A percentile compares a stretch with the other conserved stretches of the same genome.
These are phyloP conservation scores for Colletotrichum camelliae DNA, from an alignment of 2,329 filamentous ascomycete species.

Conservation along the genomic window DNA sequence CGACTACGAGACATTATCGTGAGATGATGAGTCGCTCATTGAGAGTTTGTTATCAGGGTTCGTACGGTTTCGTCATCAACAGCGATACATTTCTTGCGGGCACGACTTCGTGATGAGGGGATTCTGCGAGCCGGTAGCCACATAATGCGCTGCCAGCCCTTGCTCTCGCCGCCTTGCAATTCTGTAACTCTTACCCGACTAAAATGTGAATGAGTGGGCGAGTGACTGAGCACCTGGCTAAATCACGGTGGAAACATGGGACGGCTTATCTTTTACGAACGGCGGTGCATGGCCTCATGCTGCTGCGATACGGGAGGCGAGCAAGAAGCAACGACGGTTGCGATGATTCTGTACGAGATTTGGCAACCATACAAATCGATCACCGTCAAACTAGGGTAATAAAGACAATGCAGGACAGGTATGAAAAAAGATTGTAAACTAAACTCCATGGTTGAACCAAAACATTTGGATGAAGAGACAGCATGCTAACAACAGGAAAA, in stretches of 20 bases:
- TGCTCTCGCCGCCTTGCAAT: background rate
- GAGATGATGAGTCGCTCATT: background rate
- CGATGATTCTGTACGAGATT: background rate
- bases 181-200: background rate
- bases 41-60: background rate
- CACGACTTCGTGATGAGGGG: background rate
- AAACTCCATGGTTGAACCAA: too few relatives aligned
- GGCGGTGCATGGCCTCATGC: background rate
- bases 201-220: background rate
- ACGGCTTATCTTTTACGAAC: background rate
- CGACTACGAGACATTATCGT: background rate
- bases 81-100: slow-evolving; percentile 7
- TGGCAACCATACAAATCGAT: background rate
- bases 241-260: background rate
- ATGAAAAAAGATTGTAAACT: too few relatives aligned
- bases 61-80: slow-evolving; percentile 13
- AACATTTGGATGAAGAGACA: too few relatives aligned
- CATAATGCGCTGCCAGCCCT: background rate
- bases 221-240: background rate
- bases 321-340: background rate
- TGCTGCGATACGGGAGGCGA: background rate
- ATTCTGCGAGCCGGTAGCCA: background rate
- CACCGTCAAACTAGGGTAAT: too few relatives aligned
- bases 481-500: too few relatives aligned
- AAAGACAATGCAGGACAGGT: too few relatives aligned